Evolutionary conservation across 257 asterid species (phyloP).

Genomic region (Plantago major): DNA sequence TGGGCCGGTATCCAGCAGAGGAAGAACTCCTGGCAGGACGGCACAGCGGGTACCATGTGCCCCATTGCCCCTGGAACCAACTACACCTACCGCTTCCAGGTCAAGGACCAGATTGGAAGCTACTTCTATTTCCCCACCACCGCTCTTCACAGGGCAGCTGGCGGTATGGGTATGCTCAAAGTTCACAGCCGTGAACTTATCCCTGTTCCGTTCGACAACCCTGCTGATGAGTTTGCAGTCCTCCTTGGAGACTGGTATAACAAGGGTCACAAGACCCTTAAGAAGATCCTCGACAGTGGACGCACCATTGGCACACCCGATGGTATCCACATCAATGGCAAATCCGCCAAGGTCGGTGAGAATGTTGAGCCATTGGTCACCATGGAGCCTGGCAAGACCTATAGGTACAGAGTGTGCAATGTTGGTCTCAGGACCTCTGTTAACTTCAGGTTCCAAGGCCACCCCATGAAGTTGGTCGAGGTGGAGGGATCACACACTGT

Average conservation of each 20-base stretch:
- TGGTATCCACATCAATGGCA: conserved; percentile 51
- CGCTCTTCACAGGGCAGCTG: conserved; percentile 43
- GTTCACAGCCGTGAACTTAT: conserved; percentile 51
- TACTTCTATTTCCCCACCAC: conserved; percentile 50
- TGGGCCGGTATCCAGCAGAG: conserved; percentile 53
- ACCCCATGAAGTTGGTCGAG: conserved; percentile 46
- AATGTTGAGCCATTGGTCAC: conserved; percentile 30
- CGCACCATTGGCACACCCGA: conserved; percentile 41
- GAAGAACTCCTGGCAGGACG: conserved; percentile 61
- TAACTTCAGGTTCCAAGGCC: conserved; percentile 48
- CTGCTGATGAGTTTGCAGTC: conserved; percentile 29
- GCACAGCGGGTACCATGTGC: conserved; percentile 50
- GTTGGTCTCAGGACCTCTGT: conserved; percentile 39
- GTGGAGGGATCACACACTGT: conserved; percentile 55
- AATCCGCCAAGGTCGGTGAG: conserved; percentile 37
- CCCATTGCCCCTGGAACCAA: conserved; percentile 52
- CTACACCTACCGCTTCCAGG: conserved; percentile 50
- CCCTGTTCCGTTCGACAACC: conserved; percentile 46
- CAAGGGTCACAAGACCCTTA: conserved; percentile 50
- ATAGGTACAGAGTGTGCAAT: conserved; percentile 50
- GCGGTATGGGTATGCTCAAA: conserved; percentile 42
- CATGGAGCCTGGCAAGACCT: conserved; percentile 48
- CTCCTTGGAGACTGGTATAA: conserved; percentile 54
- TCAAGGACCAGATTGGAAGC: conserved; percentile 54
- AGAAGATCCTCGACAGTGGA: conserved; percentile 41